Percentiles rank a stretch among this genome's conserved stretches.
phyloP scores from a whole-genome alignment of 108 stramenopile species.

The Pseudonitzschia pungens region DNA sequence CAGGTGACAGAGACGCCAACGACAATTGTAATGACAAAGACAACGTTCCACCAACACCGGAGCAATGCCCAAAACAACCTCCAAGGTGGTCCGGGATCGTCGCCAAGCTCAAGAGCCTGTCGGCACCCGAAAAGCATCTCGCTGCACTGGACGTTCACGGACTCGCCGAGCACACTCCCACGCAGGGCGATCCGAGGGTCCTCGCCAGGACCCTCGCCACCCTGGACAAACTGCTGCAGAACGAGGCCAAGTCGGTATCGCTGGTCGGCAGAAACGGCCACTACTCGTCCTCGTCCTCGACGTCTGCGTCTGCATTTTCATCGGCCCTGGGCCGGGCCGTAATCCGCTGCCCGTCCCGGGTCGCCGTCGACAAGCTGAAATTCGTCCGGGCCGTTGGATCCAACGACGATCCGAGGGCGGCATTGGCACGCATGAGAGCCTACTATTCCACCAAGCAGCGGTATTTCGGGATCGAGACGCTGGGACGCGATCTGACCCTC shows the following conservation, averaged over 20 bases:
- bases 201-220: neutral
- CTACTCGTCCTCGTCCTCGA: neutral
- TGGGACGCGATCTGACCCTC: neutral
- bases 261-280: neutral
- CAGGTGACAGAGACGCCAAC: too few relatives aligned
- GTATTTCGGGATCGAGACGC: constrained; percentile 28
- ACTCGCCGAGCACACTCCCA: neutral
- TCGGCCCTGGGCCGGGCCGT: neutral
- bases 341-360: neutral
- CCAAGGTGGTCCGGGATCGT: neutral
- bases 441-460: constrained; percentile 32
- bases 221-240: neutral
- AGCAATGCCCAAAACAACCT: neutral
- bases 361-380: neutral
- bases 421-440: constrained; percentile 25
- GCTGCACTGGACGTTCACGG: neutral
- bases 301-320: neutral
- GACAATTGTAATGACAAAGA: neutral
- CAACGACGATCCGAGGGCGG: constrained; percentile 20
- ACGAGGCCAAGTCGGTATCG: neutral
- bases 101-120: neutral
- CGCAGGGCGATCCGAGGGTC: neutral
- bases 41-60: neutral
- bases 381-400: constrained; percentile 39
- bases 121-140: neutral